Percentiles rank a stretch among this genome's conserved stretches.
Evolutionary conservation across 2,329 filamentous ascomycete species (phyloP).

Genomic region (Lecanoromycetidae sp.): DNA sequence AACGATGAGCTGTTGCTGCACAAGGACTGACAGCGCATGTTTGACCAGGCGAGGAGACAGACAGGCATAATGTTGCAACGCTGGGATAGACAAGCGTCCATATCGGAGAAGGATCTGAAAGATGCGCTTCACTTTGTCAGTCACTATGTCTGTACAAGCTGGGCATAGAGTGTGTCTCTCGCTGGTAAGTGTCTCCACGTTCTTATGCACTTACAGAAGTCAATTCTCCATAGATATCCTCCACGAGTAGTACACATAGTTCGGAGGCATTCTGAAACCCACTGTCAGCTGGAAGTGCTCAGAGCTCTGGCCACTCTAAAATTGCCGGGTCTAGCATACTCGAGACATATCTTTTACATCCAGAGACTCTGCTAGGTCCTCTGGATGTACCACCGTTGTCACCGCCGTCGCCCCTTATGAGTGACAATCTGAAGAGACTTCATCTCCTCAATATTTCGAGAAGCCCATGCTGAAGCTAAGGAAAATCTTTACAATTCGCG

Average conservation of each 20-base stretch:
- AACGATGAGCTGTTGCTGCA: slow-evolving; percentile 78
- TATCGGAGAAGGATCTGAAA: slow-evolving; percentile 65
- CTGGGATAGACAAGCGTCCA: slow-evolving; percentile 61
- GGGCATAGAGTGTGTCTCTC: too few species aligned
- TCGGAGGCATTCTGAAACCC: slow-evolving; percentile 56
- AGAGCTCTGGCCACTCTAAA: background rate
- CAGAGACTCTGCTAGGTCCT: slow-evolving; percentile 68
- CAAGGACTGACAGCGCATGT: slow-evolving; percentile 68
- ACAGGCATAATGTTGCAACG: slow-evolving; percentile 59
- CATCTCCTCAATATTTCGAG: too few species aligned
- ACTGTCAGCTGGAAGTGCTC: slow-evolving; percentile 16
- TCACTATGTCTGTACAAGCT: too few species aligned
- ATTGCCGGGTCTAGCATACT: slow-evolving; percentile 34
- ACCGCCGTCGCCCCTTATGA: slow-evolving; percentile 37
- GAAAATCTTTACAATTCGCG: too few species aligned
- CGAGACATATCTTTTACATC: slow-evolving; percentile 46
- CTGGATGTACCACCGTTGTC: slow-evolving; percentile 63
- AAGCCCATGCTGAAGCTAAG: too few species aligned
- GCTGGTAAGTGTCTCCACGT: too few species aligned
- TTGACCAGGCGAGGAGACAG: slow-evolving; percentile 64
- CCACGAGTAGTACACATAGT: slow-evolving; percentile 79
- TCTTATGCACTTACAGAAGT: slow-evolving; percentile 75
- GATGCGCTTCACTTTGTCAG: slow-evolving; percentile 52
- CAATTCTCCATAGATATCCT: slow-evolving; percentile 82
- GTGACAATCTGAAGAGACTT: background rate